Evolutionary conservation across 2,329 filamentous ascomycete genomes (phyloP).

Genomic region (Aureobasidium zeae): DNA sequence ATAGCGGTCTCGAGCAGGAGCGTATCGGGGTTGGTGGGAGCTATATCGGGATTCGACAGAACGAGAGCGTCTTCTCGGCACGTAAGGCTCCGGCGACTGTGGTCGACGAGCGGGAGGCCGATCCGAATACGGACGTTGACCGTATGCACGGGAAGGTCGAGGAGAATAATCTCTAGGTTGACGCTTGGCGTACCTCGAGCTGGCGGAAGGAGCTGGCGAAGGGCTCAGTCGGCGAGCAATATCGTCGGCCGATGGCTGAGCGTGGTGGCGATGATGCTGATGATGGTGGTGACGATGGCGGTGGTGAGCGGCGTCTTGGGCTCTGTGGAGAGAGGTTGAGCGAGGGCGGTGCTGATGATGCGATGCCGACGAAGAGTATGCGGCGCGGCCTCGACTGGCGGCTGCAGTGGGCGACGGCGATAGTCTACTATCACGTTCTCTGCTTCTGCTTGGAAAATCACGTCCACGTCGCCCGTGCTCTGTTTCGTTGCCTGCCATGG

Average conservation of each 20-base stretch:
- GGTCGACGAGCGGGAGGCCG: conserved; percentile 19
- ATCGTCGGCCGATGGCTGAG: conserved; percentile 6
- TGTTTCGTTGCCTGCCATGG: conserved; percentile 16
- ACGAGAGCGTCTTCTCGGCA: conserved; percentile 33
- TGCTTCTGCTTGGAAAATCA: conserved; percentile 15
- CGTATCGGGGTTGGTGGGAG: conserved; percentile 24
- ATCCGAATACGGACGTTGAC: background rate
- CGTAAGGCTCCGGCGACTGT: conserved; percentile 30
- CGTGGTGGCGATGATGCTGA: conserved; percentile 2
- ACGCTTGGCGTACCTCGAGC: conserved; percentile 8
- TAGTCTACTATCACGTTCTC: conserved; percentile 10
- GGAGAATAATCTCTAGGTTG: conserved; percentile 7
- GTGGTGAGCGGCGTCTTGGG: background rate
- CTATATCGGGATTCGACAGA: conserved; percentile 34
- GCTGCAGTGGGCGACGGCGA: conserved; percentile 11
- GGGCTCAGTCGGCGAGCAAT: conserved; percentile 3
- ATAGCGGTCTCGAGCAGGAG: conserved; percentile 23
- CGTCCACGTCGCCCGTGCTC: conserved; percentile 13
- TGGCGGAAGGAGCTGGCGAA: conserved; percentile 8
- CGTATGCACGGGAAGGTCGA: conserved; percentile 1
- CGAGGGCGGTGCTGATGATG: conserved; percentile 13
- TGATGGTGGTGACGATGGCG: conserved; percentile 11
- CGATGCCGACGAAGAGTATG: conserved; percentile 9
- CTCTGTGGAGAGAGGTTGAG: conserved; percentile 12
- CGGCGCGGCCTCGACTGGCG: conserved; percentile 5